A percentile compares a stretch with the other conserved stretches of the same genome.
Evolutionary conservation across 2,329 filamentous ascomycete genomes (phyloP).

Genomic region (Aspergillus fumigatiaffinis): DNA sequence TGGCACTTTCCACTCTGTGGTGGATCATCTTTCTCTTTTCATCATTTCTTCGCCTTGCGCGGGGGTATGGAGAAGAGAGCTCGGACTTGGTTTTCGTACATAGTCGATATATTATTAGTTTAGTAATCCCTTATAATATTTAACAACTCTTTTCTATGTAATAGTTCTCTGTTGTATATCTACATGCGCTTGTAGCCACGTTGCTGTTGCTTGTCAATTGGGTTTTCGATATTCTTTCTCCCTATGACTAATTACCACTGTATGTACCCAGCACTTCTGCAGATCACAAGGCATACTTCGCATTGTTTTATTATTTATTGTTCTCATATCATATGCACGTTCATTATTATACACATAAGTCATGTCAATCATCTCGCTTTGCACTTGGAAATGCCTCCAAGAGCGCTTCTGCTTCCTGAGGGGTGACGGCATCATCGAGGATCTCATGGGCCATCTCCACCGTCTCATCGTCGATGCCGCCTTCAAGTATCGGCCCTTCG

Average conservation of each 20-base stretch:
- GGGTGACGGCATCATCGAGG: conserved; percentile 74
- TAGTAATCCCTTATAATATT: too few relatives aligned
- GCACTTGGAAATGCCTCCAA: conserved; percentile 43
- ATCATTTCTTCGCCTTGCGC: conserved; percentile 36
- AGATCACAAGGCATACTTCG: neutral
- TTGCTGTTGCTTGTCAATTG: too few relatives aligned
- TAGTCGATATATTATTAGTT: too few relatives aligned
- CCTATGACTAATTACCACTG: too few relatives aligned
- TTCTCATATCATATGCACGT: neutral
- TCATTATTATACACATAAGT: neutral
- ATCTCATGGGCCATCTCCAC: conserved; percentile 77
- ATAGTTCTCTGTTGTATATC: too few relatives aligned
- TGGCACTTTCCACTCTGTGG: conserved; percentile 38
- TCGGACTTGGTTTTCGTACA: too few relatives aligned
- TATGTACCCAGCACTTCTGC: too few relatives aligned
- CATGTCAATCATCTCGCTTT: conserved; percentile 23
- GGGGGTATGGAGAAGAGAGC: conserved; percentile 35
- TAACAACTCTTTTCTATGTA: too few relatives aligned
- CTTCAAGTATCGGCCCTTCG: conserved; percentile 73
- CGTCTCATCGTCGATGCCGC: conserved; percentile 71
- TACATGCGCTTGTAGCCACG: too few relatives aligned
- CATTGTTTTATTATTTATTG: neutral
- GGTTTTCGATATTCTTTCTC: too few relatives aligned
- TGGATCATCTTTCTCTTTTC: conserved; percentile 34
- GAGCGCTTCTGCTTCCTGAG: conserved; percentile 68